A percentile compares a stretch with the other conserved stretches of the same genome.
phyloP scores from a whole-genome alignment of 805 yeast species.

The Candida cerambycidarum region DNA sequence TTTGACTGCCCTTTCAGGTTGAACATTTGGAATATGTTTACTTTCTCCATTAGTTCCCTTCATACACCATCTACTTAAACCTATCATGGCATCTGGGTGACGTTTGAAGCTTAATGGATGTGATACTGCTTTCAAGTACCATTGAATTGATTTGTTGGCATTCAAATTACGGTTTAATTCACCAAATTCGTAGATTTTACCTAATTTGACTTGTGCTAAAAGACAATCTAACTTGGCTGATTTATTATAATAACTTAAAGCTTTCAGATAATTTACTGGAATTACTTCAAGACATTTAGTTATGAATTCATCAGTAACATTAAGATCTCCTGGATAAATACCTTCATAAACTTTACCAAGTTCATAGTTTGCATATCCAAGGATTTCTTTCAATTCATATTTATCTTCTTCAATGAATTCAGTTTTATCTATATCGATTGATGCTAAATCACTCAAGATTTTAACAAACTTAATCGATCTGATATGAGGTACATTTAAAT shows the following conservation, averaged over 20 bases:
- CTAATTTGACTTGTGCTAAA: slow-evolving; percentile 42
- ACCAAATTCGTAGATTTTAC: slow-evolving; percentile 42
- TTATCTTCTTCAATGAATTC: slow-evolving; percentile 38
- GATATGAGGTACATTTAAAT: slow-evolving; percentile 32
- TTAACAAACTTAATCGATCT: slow-evolving; percentile 36
- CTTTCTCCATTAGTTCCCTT: slow-evolving; percentile 33
- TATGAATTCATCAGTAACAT: slow-evolving; percentile 36
- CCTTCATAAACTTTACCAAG: slow-evolving; percentile 46
- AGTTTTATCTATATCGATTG: slow-evolving; percentile 31
- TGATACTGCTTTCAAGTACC: slow-evolving; percentile 43
- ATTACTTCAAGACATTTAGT: slow-evolving; percentile 32
- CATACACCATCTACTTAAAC: slow-evolving; percentile 42
- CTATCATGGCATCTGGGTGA: slow-evolving; percentile 47
- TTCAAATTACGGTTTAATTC: slow-evolving; percentile 41
- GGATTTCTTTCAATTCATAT: slow-evolving; percentile 41
- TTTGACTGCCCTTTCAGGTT: slow-evolving; percentile 36
- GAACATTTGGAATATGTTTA: slow-evolving; percentile 36
- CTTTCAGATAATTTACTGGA: slow-evolving; percentile 44
- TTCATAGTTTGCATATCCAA: slow-evolving; percentile 42
- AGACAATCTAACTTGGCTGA: slow-evolving; percentile 41
- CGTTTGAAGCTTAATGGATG: slow-evolving; percentile 40
- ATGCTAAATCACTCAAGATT: slow-evolving; percentile 37
- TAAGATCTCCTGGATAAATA: slow-evolving; percentile 43
- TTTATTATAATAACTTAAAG: slow-evolving; percentile 41
- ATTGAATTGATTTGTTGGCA: slow-evolving; percentile 43